phyloP scores from a whole-genome alignment of 208 protist species.

The Trypanosoma congolense region DNA sequence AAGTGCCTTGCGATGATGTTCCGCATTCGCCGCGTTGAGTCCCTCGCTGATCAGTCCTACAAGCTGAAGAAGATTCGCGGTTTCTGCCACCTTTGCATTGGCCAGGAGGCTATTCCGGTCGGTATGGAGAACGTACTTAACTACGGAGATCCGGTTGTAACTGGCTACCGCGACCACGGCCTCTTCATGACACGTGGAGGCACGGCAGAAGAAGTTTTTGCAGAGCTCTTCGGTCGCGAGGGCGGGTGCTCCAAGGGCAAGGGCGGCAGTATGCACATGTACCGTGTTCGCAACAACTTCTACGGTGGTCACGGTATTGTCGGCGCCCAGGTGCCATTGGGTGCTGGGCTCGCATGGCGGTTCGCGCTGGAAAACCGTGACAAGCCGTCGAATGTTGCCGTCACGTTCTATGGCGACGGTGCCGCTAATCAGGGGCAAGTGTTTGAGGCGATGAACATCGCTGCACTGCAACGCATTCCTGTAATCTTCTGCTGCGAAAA shows the following conservation, averaged over 20 bases:
- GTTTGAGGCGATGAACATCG: constrained; percentile 98
- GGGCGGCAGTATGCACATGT: constrained; percentile 99
- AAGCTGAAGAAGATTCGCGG: constrained; percentile 95
- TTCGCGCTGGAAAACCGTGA: constrained; percentile 80
- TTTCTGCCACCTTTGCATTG: constrained; percentile 98
- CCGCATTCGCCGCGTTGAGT: constrained; percentile 93
- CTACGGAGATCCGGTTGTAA: constrained; percentile 92
- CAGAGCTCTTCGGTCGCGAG: constrained; percentile 87
- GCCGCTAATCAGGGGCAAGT: constrained; percentile 98
- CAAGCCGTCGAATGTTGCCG: constrained; percentile 80
- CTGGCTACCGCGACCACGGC: constrained; percentile 96
- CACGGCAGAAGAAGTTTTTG: constrained; percentile 82
- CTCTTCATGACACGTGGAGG: constrained; percentile 91
- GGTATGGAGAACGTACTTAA: constrained; percentile 92
- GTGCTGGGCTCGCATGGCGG: constrained; percentile 93
- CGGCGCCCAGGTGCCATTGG: constrained; percentile 94
- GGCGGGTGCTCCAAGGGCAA: constrained; percentile 91
- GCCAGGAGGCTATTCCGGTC: constrained; percentile 94
- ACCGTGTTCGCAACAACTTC: constrained; percentile 89
- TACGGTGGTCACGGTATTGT: constrained; percentile 99
- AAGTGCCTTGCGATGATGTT: constrained; percentile 86
- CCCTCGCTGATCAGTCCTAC: constrained; percentile 93
- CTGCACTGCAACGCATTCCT: constrained; percentile 95
- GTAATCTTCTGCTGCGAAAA: constrained; percentile 96
- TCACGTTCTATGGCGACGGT: constrained; percentile 96